Conservation (phyloP, 495 filamentous ascomycete genomes). For the Trichoderma virens region DNA sequence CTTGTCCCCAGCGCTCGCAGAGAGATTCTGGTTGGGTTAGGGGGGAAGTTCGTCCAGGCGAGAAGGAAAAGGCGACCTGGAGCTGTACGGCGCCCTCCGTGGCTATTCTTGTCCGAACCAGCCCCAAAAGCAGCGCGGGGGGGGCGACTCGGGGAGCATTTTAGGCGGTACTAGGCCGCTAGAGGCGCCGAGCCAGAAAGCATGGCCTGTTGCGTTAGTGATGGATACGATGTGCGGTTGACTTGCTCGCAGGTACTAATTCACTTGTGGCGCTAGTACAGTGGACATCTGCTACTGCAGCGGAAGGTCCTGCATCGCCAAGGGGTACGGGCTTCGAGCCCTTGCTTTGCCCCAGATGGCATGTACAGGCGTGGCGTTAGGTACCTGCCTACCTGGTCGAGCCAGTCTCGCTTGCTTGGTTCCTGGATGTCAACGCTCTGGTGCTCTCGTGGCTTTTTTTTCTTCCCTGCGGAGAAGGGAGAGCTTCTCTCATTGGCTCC, state of each 20-base stretch:
- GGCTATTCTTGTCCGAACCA: not conserved
- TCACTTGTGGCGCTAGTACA: not conserved
- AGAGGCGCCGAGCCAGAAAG: not conserved
- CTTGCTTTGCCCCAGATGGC: too few relatives aligned
- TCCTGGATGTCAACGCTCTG: not conserved
- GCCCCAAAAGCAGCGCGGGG: slow-evolving; percentile 4
- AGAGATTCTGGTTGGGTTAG: not conserved
- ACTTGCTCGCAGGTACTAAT: too few relatives aligned
- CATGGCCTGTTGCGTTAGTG: not conserved
- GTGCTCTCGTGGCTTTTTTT: not conserved
- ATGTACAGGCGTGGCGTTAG: not conserved
- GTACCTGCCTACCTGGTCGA: not conserved
- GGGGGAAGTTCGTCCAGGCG: not conserved
- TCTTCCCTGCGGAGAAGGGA: not conserved
- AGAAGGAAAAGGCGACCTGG: not conserved
- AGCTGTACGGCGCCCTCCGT: not conserved
- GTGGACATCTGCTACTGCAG: not conserved
- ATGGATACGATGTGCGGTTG: not conserved
- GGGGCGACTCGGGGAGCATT: not conserved
- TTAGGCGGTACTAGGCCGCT: slow-evolving; percentile 3
- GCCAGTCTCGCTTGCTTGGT: slow-evolving; percentile 3
- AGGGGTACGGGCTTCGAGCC: not conserved
- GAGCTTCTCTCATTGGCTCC: not conserved
- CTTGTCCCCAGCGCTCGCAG: slow-evolving; percentile 1
- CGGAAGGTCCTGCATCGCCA: not conserved